Evolutionary conservation across 805 yeast genomes (phyloP).

Genomic region (Nakazawaea holstii): DNA sequence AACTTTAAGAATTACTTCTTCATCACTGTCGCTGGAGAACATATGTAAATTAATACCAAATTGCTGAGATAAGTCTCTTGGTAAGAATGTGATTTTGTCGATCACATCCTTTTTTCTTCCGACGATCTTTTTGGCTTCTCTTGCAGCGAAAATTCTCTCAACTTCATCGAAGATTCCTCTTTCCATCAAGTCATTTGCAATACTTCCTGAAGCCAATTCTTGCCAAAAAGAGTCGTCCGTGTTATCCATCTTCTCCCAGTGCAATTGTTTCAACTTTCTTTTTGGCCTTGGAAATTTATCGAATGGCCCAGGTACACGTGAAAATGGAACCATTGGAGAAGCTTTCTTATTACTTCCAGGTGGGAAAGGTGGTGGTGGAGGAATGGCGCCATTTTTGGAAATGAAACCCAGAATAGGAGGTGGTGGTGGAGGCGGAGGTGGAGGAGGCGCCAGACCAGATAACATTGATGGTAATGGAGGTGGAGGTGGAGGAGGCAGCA

Average conservation of each 20-base stretch:
- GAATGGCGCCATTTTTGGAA: constrained; percentile 16
- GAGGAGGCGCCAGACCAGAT: constrained; percentile 24
- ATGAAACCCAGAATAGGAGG: constrained; percentile 14
- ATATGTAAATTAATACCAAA: constrained; percentile 74
- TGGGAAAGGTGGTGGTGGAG: constrained; percentile 28
- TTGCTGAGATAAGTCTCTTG: constrained; percentile 73
- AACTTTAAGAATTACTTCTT: constrained; percentile 48
- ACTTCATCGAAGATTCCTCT: constrained; percentile 64
- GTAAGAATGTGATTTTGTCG: constrained; percentile 48
- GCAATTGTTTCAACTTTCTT: constrained; percentile 84
- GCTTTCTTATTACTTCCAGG: constrained; percentile 2
- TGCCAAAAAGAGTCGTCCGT: constrained; percentile 88
- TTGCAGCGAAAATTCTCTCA: constrained; percentile 52
- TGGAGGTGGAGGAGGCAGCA: constrained; percentile 27
- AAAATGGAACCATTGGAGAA: constrained; percentile 16
- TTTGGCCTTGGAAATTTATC: constrained; percentile 63
- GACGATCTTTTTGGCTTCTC: constrained; percentile 38
- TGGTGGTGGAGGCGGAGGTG: constrained; percentile 27
- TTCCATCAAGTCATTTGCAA: constrained; percentile 45
- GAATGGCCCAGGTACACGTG: constrained; percentile 27
- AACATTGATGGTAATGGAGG: constrained; percentile 28
- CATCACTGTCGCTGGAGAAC: constrained; percentile 47
- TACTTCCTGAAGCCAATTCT: constrained; percentile 36
- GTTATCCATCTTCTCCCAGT: constrained; percentile 90
- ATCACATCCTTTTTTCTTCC: constrained; percentile 28